Conservation (phyloP, 441 rosid species). For the Arabidopsis hybrid region DNA sequence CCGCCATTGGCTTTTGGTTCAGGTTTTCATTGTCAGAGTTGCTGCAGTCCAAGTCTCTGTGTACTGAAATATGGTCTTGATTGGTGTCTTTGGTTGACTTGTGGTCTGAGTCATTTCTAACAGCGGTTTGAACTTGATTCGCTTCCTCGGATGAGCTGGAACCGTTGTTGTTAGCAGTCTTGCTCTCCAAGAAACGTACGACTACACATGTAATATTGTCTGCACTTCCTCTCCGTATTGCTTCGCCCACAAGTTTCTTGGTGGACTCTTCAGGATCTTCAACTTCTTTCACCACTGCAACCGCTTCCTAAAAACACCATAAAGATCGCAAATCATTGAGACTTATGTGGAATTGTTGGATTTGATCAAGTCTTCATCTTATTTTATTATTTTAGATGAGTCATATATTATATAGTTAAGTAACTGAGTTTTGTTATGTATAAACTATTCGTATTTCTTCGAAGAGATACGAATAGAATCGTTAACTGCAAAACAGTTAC, state of each 20-base stretch:
- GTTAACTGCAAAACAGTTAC: too few species aligned
- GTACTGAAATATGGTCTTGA: slow-evolving; percentile 11
- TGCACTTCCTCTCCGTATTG: slow-evolving; percentile 83
- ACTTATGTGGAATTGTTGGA: too few species aligned
- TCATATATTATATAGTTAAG: too few species aligned
- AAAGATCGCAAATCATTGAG: not conserved
- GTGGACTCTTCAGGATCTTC: slow-evolving; percentile 83
- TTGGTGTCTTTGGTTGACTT: slow-evolving; percentile 31
- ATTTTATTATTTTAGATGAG: too few species aligned
- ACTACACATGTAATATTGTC: slow-evolving; percentile 95
- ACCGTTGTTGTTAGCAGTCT: slow-evolving; percentile 24
- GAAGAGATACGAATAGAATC: too few species aligned
- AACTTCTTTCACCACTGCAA: slow-evolving; percentile 69
- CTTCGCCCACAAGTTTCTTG: slow-evolving; percentile 77
- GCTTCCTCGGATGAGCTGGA: slow-evolving; percentile 37
- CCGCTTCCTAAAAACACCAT: slow-evolving; percentile 66
- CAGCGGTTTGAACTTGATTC: not conserved
- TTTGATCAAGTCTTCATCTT: too few species aligned
- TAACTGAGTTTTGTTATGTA: too few species aligned
- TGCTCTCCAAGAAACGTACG: slow-evolving; percentile 68
- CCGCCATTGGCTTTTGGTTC: slow-evolving; percentile 1
- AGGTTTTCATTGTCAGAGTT: not conserved
- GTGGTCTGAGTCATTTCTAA: slow-evolving; percentile 12
- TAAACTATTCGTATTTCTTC: too few species aligned
- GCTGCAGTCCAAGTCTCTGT: not conserved